Conservation (phyloP, 2,329 filamentous ascomycete genomes). For the Penicillium sp. region DNA sequence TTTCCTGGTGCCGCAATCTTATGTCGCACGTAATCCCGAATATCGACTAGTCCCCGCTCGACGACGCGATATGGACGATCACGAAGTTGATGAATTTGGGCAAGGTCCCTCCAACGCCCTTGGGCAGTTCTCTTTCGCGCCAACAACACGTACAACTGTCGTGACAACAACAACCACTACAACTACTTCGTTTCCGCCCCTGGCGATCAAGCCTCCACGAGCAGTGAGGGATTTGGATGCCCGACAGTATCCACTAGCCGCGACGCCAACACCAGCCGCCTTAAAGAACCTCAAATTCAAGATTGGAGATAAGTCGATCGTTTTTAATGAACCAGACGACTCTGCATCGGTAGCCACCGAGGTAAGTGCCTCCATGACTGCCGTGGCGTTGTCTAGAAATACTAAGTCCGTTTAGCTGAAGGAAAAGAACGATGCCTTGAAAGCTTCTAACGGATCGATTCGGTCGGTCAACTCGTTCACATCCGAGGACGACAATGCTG, state of each 20-base stretch:
- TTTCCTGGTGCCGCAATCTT: slow-evolving; percentile 5
- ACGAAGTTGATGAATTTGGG: slow-evolving; percentile 21
- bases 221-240: slow-evolving; percentile 72
- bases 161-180: slow-evolving; percentile 93
- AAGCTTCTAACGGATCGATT: slow-evolving; percentile 49
- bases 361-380: slow-evolving; percentile 40
- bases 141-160: slow-evolving; percentile 64
- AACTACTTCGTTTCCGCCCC: slow-evolving; percentile 76
- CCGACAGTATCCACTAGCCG: slow-evolving; percentile 86
- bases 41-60: slow-evolving; percentile 15
- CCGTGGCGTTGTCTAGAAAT: slow-evolving; percentile 1
- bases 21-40: slow-evolving; percentile 12
- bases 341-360: slow-evolving; percentile 53
- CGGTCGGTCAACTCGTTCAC: slow-evolving; percentile 47
- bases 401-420: slow-evolving; percentile 39
- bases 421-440: slow-evolving; percentile 45
- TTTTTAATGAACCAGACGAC: slow-evolving; percentile 64
- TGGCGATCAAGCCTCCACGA: slow-evolving; percentile 72
- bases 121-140: slow-evolving; percentile 62
- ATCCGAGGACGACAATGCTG: slow-evolving; percentile 35
- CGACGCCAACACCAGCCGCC: slow-evolving; percentile 75
- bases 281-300: slow-evolving; percentile 77
- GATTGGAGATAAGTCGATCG: slow-evolving; percentile 60
- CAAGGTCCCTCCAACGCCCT: slow-evolving; percentile 44
- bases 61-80: slow-evolving; percentile 31